Percentiles rank a stretch among this genome's conserved stretches.
These are phyloP conservation scores for Candida stauntonica DNA, from an alignment of 805 yeast genomes.

Conservation along the genomic window DNA sequence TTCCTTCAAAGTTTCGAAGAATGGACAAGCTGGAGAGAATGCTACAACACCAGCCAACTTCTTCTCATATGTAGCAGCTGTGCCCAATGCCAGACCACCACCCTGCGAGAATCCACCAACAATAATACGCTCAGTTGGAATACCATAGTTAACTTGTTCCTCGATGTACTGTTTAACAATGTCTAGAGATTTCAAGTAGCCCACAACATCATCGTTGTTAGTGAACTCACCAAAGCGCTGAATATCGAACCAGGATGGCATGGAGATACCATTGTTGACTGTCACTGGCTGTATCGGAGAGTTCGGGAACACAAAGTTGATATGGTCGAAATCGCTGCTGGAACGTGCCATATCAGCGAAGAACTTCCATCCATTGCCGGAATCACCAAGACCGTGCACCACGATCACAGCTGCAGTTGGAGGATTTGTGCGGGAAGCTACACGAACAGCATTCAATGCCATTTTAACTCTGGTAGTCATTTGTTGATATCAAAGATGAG, in stretches of 20 bases:
- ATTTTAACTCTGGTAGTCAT: slow-evolving; percentile 3
- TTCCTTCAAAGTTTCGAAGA: slow-evolving; percentile 21
- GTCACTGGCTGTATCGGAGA: slow-evolving; percentile 77
- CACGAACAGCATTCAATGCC: slow-evolving; percentile 28
- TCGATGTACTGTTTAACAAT: slow-evolving; percentile 42
- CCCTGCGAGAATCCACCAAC: slow-evolving; percentile 97
- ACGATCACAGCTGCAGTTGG: slow-evolving; percentile 68
- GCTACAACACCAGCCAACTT: slow-evolving; percentile 77
- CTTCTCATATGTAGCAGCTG: slow-evolving; percentile 46
- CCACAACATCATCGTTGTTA: slow-evolving; percentile 43
- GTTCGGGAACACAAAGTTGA: slow-evolving; percentile 82
- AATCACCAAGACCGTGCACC: slow-evolving; percentile 88
- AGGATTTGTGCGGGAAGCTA: slow-evolving; percentile 29
- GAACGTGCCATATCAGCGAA: slow-evolving; percentile 58
- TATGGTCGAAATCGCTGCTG: slow-evolving; percentile 43
- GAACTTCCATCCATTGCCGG: slow-evolving; percentile 87
- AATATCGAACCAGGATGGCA: slow-evolving; percentile 91
- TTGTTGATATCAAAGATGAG: too few species aligned
- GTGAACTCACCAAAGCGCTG: slow-evolving; percentile 44
- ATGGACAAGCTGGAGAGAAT: slow-evolving; percentile 66
- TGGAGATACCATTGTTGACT: slow-evolving; percentile 55
- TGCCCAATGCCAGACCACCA: slow-evolving; percentile 69
- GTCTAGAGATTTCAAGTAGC: slow-evolving; percentile 48
- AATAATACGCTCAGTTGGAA: slow-evolving; percentile 64
- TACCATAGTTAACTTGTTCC: slow-evolving; percentile 47